Evolutionary conservation across 345 rosid species (phyloP), one percentile per base, ranked within the genome.

Genomic region (Acer yangbiense): DNA sequence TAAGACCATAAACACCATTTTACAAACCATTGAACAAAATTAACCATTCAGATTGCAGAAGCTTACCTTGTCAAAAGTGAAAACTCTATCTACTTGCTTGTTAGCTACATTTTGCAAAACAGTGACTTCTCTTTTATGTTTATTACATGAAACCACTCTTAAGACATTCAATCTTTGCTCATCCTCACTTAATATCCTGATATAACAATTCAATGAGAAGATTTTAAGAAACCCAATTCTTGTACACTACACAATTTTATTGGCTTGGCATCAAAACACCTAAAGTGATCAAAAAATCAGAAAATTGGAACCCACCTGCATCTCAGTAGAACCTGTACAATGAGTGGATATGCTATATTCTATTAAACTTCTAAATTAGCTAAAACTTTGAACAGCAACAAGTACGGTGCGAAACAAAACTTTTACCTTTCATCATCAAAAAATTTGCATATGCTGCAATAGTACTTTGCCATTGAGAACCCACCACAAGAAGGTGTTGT

Each of bases 301-400:
- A 9, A 55, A 32, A 29, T 54, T 17, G 43, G 63, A 48, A 14
- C 44, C 16, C 39, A 91, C 92, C 93, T 86, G 93, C 98, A 93
- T 64, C 99, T 73, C 2, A 92, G 90, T 67, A 95, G 80, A 17
- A 95, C 99, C 82, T 95, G 99, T 48, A 95, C 94, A 68, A 93
- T 93, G 50, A 92, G n/a, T n/a, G n/a, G n/a, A n/a, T n/a, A n/a
- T n/a, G n/a, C n/a, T n/a, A n/a, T n/a, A n/a, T n/a, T n/a, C n/a
- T n/a, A n/a, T n/a, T n/a, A n/a, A n/a, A n/a, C n/a, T n/a, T n/a
- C n/a, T n/a, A n/a, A n/a, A n/a, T n/a, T n/a, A n/a, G n/a, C n/a
- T n/a, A n/a, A n/a, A n/a, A n/a, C n/a, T n/a, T n/a, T n/a, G n/a
- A n/a, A n/a, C n/a, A n/a, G n/a, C n/a, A n/a, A n/a, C n/a, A n/a